Evolutionary conservation across 2,329 filamentous ascomycete species (phyloP), one percentile per base, ranked within the genome.

Genomic region (Paecilomyces variotii): DNA sequence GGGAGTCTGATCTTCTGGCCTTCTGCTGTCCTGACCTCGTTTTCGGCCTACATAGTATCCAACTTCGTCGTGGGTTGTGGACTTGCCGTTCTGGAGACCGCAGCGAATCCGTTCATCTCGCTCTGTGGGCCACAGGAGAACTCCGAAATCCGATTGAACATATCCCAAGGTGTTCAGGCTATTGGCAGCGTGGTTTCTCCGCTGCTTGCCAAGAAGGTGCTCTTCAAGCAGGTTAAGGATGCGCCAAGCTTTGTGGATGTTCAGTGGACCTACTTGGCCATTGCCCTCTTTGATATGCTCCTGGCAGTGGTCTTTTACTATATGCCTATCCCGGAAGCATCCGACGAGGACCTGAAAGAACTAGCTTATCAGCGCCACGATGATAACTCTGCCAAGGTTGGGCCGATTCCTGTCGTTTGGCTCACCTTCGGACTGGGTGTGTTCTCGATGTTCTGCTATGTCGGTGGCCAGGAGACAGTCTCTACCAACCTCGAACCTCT

Each of bases 191-290:
- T 86, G 5, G 70, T 84, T 10, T 84, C 84, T 0, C 84, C 84
- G 2, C 74, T 86, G 2, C 75, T 87, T 35, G 84, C 84, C 2
- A 77, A 81, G 59, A 81, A 80, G 57, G 83, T 84, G 0, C 76
- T 87, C 28, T 85, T 86, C 71, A 78, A 75, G 35, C 68, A 71
- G n/a, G 73, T 78, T 1, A 68, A 68, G 3, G 73, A 80, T 58
- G 80, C 81, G 0, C 74, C 78, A 0, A 80, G 78, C 9, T 68
- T 87, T 27, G 80, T 86, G 58, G 78, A 84, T 57, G 83, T 85
- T 0, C 84, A 87, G 67, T 87, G 84, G 83, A 80, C 84, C 0
- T 87, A 87, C 60, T 79, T 87, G 2, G 84, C 82, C 6, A 86
- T 87, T 58, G 79, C 83, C 0, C 76, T 87, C 11, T 85, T 86